Evolutionary conservation across 1,284 basidiomycete genomes (phyloP).

Genomic region (Moniliophthora roreri): DNA sequence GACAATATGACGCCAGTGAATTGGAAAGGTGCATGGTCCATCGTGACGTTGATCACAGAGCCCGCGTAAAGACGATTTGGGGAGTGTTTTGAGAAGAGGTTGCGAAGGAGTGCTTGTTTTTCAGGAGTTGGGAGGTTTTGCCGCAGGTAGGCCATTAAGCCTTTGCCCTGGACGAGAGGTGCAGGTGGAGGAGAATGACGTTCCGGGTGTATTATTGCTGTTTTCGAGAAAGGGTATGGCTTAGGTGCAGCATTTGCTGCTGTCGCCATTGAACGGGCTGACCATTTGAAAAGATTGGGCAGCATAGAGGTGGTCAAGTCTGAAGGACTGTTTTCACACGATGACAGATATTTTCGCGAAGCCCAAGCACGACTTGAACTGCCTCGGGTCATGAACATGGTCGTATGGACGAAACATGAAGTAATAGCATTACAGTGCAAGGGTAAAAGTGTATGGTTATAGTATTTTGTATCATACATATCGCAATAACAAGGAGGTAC

Average conservation of each 20-base stretch:
- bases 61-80: slow-evolving; percentile 73
- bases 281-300: slow-evolving; percentile 23
- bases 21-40: slow-evolving; percentile 67
- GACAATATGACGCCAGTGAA: slow-evolving; percentile 88
- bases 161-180: slow-evolving; percentile 66
- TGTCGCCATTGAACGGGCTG: slow-evolving; percentile 44
- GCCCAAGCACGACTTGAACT: no score
- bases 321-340: slow-evolving; percentile 11
- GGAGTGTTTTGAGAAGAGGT: slow-evolving; percentile 71
- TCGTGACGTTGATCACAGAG: slow-evolving; percentile 77
- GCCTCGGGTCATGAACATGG: no score
- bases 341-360: slow-evolving; percentile 13
- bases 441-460: slow-evolving; percentile 6
- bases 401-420: slow-evolving; percentile 25
- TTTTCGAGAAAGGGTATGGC: slow-evolving; percentile 76
- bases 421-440: slow-evolving; percentile 10
- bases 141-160: slow-evolving; percentile 76
- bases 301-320: slow-evolving; percentile 25
- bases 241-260: slow-evolving; percentile 26
- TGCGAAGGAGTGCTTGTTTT: slow-evolving; percentile 64
- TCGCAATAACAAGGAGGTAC: slow-evolving; percentile 14
- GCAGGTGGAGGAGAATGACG: slow-evolving; percentile 41
- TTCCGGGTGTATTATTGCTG: slow-evolving; percentile 54
- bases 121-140: slow-evolving; percentile 65
- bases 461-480: slow-evolving; percentile 26